Base-by-base conservation (phyloP, 2,329 filamentous ascomycete species). In the Nemania sp. region DNA sequence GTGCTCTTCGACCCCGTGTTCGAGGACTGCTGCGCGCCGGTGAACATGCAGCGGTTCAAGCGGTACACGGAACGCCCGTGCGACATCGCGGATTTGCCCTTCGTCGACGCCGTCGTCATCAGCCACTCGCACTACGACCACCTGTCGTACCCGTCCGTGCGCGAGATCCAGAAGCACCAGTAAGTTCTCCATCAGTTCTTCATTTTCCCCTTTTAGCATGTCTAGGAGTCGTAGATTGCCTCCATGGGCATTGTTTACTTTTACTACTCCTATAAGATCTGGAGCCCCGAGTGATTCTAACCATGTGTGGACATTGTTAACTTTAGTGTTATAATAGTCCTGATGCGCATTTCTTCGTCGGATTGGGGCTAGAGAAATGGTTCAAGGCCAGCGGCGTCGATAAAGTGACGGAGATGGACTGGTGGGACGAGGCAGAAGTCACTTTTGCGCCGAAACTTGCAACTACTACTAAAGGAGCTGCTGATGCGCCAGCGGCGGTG, bases 1-100 rank as follows among this genome's bases (percentile, higher is more conserved):
- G 90, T 96, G 3, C 82, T 97, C 3, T 97, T 96, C 70, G 93
- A 97, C 67, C 93, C 93, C 1, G 92, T 97, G 28, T 96, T 97
- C 62, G 90, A 93, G 69, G 84, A 91, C 59, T 85, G 90, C 64
- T 97, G 93, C 74, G 86, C 87, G 24, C 93, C 93, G 0, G 78
- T 93, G 62, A 79, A 77, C 31, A 85, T 84, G 61, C 66, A 89
- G 51, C 84, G 84, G 0, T 88, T 92, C 2, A 89, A 89, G 72
- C 80, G 93, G 44, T 96, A 83, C 72, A 96, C 92, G 0, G 79
- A 85, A 19, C 78, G 80, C 52, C 90, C 93, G 0, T 96, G 91
- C 70, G 72, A 86, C 49, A 82, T 96, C 58, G 79, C 82, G 45
- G 90, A 96, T 61, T 81, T 97, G 3, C 92, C 92, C 7, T 73